These are phyloP conservation scores for Porcisia hertigi DNA, from an alignment of 208 protist species.

Conservation along the genomic window DNA sequence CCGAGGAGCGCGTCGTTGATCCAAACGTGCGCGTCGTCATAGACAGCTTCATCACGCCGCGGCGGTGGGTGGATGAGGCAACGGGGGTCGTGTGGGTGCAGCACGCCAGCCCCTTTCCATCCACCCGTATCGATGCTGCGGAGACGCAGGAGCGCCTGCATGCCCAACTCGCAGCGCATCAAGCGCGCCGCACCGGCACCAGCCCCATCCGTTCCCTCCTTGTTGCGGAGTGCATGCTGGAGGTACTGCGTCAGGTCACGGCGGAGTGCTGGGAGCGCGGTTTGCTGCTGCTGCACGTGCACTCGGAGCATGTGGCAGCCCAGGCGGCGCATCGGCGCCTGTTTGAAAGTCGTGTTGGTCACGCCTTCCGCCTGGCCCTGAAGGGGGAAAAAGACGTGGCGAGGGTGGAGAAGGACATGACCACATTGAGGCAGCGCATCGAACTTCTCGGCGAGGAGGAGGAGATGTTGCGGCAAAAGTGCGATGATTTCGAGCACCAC, in stretches of 20 bases:
- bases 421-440: conserved; percentile 39
- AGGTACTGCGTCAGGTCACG: conserved; percentile 86
- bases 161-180: conserved; percentile 15
- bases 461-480: conserved; percentile 54
- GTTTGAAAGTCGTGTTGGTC: conserved; percentile 86
- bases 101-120: conserved; percentile 73
- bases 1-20: conserved; percentile 47
- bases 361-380: conserved; percentile 84
- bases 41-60: conserved; percentile 83
- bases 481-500: conserved; percentile 62
- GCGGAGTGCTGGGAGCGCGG: conserved; percentile 86
- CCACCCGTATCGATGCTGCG: conserved; percentile 74
- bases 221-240: conserved; percentile 83
- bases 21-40: conserved; percentile 83
- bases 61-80: conserved; percentile 62
- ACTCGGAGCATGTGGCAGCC: conserved; percentile 71
- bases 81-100: conserved; percentile 78
- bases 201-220: conserved; percentile 78
- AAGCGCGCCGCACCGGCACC: conserved; percentile 55
- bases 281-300: conserved; percentile 79
- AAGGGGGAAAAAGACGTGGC: conserved; percentile 86
- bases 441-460: conserved; percentile 65
- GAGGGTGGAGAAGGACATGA: conserved; percentile 65
- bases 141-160: conserved; percentile 64
- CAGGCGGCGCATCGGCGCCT: conserved; percentile 79